A percentile compares a stretch with the other conserved stretches of the same genome.
Evolutionary conservation across 2,329 filamentous ascomycete species (phyloP).

Genomic region (Ophiostoma piceae): DNA sequence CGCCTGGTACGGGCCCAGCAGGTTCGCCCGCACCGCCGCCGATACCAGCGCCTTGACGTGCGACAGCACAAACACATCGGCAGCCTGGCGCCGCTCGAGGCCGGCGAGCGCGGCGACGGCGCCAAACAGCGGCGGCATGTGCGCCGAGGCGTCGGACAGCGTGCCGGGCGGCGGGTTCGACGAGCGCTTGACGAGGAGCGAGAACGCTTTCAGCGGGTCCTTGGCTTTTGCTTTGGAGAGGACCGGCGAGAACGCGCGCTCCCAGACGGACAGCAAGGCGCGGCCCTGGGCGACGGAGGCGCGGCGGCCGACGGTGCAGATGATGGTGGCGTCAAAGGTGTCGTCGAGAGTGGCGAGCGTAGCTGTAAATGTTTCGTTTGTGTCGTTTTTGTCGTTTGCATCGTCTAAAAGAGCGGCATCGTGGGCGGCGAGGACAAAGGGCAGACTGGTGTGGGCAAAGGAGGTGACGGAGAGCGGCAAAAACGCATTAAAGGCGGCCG

Average conservation of each 20-base stretch:
- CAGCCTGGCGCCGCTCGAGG: slow-evolving; percentile 56
- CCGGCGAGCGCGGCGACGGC: slow-evolving; percentile 58
- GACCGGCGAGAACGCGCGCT: slow-evolving; percentile 55
- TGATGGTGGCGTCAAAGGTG: slow-evolving; percentile 66
- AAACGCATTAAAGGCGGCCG: slow-evolving; percentile 56
- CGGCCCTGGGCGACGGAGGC: slow-evolving; percentile 71
- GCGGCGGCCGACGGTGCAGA: slow-evolving; percentile 72
- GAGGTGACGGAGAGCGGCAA: slow-evolving; percentile 65
- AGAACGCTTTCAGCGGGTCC: slow-evolving; percentile 36
- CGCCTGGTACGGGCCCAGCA: slow-evolving; percentile 76
- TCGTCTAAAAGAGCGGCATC: slow-evolving; percentile 31
- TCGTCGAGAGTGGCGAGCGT: slow-evolving; percentile 61
- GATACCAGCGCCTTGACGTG: slow-evolving; percentile 72
- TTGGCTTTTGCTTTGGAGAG: slow-evolving; percentile 10
- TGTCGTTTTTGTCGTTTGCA: too few relatives aligned
- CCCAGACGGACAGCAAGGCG: slow-evolving; percentile 70
- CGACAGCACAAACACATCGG: slow-evolving; percentile 69
- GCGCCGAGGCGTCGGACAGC: slow-evolving; percentile 50
- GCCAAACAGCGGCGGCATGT: slow-evolving; percentile 68
- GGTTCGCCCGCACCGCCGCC: slow-evolving; percentile 69
- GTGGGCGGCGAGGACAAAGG: slow-evolving; percentile 67
- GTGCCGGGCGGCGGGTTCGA: slow-evolving; percentile 11
- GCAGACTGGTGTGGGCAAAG: slow-evolving; percentile 65
- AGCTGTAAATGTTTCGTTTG: neutral
- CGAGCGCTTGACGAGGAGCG: slow-evolving; percentile 34